These are phyloP conservation scores for Ceratocystis lukuohia DNA, from an alignment of 2,329 filamentous ascomycete genomes.

Conservation along the genomic window DNA sequence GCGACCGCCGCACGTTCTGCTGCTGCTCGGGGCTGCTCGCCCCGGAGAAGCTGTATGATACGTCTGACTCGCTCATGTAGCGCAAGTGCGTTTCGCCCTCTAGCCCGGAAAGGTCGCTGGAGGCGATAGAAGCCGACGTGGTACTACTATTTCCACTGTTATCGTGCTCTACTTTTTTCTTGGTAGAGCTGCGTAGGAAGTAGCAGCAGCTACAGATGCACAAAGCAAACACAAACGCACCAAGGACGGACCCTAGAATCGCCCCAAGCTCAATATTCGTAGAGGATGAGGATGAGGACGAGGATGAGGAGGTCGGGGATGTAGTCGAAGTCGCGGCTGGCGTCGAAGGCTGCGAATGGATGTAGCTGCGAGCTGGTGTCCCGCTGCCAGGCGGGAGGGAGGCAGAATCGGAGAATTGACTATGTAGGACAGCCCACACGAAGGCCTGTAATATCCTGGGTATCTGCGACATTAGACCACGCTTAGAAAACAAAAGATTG, in stretches of 20 bases:
- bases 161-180: background rate
- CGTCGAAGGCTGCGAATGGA: background rate
- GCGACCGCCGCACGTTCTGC: background rate
- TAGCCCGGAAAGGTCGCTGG: background rate
- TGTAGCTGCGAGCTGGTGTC: background rate
- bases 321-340: background rate
- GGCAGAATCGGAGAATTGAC: background rate
- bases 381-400: background rate
- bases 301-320: background rate
- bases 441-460: no score
- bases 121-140: no score
- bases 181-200: background rate
- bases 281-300: background rate
- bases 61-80: background rate
- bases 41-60: background rate
- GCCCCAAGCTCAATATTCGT: background rate
- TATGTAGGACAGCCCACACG: no score
- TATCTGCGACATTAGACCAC: no score
- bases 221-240: background rate
- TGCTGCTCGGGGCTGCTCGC: background rate
- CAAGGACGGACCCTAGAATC: background rate
- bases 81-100: background rate
- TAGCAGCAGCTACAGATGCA: slow-evolving; percentile 6
- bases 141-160: no score
- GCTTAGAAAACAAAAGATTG: no score